These are phyloP conservation scores for Pterocarpus macrocarpus DNA, from an alignment of 306 rosid species.

Conservation along the genomic window DNA sequence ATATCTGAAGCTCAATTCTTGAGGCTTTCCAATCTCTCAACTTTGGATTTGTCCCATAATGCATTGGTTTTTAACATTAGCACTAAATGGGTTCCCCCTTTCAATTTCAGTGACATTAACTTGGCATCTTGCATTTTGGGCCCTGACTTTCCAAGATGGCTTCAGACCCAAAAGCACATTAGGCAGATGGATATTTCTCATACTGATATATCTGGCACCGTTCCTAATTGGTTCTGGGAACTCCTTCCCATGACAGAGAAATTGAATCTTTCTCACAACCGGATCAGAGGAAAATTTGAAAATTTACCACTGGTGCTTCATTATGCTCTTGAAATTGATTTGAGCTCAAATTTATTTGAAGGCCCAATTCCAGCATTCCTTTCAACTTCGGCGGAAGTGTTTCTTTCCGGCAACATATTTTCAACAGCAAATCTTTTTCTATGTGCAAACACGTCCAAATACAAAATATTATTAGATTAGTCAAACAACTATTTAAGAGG, in stretches of 20 bases:
- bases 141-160: constrained; percentile 21
- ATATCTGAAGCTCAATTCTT: neutral
- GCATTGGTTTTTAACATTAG: neutral
- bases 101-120: rapidly evolving
- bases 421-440: neutral
- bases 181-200: neutral
- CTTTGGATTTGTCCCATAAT: neutral
- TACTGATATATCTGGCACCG: constrained; percentile 4
- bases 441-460: neutral
- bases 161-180: neutral
- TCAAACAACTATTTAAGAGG: neutral
- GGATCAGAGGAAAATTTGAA: neutral
- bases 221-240: constrained; percentile 40
- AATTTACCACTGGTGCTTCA: neutral
- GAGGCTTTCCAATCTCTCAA: neutral
- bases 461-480: neutral
- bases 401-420: neutral
- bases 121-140: constrained; percentile 36
- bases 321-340: neutral
- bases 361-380: neutral
- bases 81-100: neutral
- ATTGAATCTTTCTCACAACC: constrained; percentile 11
- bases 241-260: rapidly evolving
- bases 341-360: neutral
- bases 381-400: neutral